Percentiles rank a stretch among this genome's conserved stretches.
Evolutionary conservation across 257 asterid genomes (phyloP).

Genomic region (Mentha longifolia): DNA sequence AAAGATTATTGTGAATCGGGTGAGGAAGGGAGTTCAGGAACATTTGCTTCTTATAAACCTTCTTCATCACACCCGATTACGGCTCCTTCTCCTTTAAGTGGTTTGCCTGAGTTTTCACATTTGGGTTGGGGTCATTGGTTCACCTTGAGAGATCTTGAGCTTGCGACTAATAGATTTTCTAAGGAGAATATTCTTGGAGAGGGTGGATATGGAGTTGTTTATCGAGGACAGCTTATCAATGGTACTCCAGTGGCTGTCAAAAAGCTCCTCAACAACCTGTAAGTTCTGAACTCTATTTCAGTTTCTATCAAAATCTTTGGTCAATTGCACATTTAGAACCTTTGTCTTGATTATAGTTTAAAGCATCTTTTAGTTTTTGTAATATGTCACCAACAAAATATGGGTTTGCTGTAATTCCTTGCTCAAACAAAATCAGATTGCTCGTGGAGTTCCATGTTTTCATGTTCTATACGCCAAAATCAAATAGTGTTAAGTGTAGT

Average conservation of each 20-base stretch:
- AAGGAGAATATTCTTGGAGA: constrained; percentile 92
- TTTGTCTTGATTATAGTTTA: neutral
- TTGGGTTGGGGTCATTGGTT: constrained; percentile 99
- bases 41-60: constrained; percentile 54
- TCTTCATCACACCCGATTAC: constrained; percentile 69
- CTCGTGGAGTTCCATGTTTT: neutral
- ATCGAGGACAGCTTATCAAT: constrained; percentile 74
- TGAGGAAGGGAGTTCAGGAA: constrained; percentile 86
- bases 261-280: constrained; percentile 94
- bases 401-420: neutral
- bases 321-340: neutral
- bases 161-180: constrained; percentile 80
- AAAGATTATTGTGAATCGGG: constrained; percentile 77
- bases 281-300: constrained; percentile 41
- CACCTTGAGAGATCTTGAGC: constrained; percentile 85
- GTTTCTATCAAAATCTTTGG: neutral
- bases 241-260: constrained; percentile 92
- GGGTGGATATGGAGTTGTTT: constrained; percentile 98
- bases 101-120: constrained; percentile 94
- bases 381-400: neutral
- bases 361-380: neutral
- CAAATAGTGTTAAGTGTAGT: neutral
- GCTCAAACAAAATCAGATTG: neutral
- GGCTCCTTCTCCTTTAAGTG: constrained; percentile 87
- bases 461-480: neutral